A percentile compares a stretch with the other conserved stretches of the same genome.
Conservation (phyloP, 495 filamentous ascomycete genomes). For the Rhypophila decipiens region DNA sequence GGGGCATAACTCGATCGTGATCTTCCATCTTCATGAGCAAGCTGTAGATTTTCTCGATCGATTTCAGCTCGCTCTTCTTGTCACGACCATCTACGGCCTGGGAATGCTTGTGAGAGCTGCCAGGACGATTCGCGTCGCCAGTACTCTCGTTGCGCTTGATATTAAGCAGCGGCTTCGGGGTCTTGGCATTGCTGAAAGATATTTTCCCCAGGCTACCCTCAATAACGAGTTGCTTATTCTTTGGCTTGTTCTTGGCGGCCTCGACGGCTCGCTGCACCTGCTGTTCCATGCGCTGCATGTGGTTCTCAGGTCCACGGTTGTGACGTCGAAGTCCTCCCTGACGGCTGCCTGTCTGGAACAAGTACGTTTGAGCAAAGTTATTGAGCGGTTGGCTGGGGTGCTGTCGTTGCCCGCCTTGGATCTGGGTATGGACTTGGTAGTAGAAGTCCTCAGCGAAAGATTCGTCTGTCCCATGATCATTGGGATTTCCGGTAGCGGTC, state of each 20-base stretch:
- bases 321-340: constrained; percentile 66
- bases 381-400: constrained; percentile 86
- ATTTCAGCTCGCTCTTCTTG: constrained; percentile 71
- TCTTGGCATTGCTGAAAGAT: constrained; percentile 96
- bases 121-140: constrained; percentile 40
- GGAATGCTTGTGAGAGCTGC: constrained; percentile 43
- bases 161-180: constrained; percentile 87
- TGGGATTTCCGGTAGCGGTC: constrained; percentile 78
- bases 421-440: constrained; percentile 93
- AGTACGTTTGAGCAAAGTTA: constrained; percentile 96
- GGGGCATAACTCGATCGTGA: constrained; percentile 82
- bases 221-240: constrained; percentile 96
- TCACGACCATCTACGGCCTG: constrained; percentile 52
- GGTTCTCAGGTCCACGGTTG: constrained; percentile 78
- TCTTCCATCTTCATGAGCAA: constrained; percentile 91
- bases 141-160: constrained; percentile 81
- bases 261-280: constrained; percentile 96
- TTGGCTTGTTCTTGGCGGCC: constrained; percentile 91
- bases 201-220: constrained; percentile 99
- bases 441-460: constrained; percentile 91
- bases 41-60: constrained; percentile 81
- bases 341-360: constrained; percentile 84
- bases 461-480: constrained; percentile 71
- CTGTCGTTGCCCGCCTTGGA: constrained; percentile 78
- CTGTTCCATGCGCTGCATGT: constrained; percentile 98